A percentile compares a stretch with the other conserved stretches of the same genome.
Evolutionary conservation across 2,329 filamentous ascomycete species (phyloP).

Genomic region (Sporothrix phasma): DNA sequence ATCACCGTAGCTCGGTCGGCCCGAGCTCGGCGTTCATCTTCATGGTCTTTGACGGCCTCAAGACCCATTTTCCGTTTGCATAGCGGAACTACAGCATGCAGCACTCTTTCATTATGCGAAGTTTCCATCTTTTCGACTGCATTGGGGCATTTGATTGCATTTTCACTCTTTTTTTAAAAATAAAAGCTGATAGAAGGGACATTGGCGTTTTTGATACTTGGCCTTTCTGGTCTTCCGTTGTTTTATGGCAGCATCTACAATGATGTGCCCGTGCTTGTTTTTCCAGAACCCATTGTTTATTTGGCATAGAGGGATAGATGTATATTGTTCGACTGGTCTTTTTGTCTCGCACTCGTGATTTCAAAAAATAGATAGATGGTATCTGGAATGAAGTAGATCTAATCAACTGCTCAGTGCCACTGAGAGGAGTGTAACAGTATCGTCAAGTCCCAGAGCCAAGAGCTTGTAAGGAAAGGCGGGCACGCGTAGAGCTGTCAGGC

Average conservation of each 20-base stretch:
- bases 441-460: too few species aligned
- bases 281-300: too few species aligned
- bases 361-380: too few species aligned
- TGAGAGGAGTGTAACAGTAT: too few species aligned
- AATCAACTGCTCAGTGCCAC: too few species aligned
- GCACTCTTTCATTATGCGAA: background rate
- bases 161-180: background rate
- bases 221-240: background rate
- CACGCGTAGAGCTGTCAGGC: too few species aligned
- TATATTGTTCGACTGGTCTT: too few species aligned
- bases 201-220: background rate
- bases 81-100: slow-evolving; percentile 12
- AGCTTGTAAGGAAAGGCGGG: too few species aligned
- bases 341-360: too few species aligned
- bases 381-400: too few species aligned
- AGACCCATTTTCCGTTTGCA: slow-evolving; percentile 51
- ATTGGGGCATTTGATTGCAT: background rate
- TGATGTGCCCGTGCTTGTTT: too few species aligned
- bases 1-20: slow-evolving; percentile 83
- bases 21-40: slow-evolving; percentile 99
- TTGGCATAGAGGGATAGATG: too few species aligned
- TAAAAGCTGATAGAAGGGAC: background rate
- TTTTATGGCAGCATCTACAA: background rate
- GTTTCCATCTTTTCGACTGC: background rate
- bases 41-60: slow-evolving; percentile 83